Percentiles rank a stretch among this genome's conserved stretches.
These are phyloP conservation scores for Fraxinus platypoda DNA, from an alignment of 305 asterid genomes.

Conservation along the genomic window DNA sequence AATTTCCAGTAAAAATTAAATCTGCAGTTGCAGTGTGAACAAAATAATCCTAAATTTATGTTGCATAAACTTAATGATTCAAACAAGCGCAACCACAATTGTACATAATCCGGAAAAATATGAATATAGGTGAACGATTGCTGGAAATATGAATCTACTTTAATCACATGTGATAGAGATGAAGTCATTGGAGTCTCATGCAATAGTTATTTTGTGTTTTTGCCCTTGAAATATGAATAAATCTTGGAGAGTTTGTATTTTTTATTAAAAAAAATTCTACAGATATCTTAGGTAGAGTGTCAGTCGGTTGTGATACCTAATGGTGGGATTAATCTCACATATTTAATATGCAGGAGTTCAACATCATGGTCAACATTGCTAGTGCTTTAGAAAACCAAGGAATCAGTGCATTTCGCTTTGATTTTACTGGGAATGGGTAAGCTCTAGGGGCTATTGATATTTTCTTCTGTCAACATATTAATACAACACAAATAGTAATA, in stretches of 20 bases:
- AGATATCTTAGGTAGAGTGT: neutral
- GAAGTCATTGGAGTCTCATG: slow-evolving; percentile 3
- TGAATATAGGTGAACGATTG: neutral
- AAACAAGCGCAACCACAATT: neutral
- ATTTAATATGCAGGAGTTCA: slow-evolving; percentile 46
- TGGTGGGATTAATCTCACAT: neutral
- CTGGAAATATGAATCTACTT: neutral
- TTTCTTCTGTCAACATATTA: neutral
- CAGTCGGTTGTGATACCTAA: slow-evolving; percentile 1
- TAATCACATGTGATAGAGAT: neutral
- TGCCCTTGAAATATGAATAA: neutral
- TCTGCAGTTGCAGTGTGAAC: neutral
- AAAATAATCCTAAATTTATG: neutral
- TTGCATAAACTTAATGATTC: neutral
- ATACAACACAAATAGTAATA: neutral
- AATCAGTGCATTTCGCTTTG: slow-evolving; percentile 79
- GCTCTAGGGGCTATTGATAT: slow-evolving; percentile 13
- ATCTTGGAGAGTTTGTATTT: neutral
- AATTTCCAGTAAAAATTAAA: neutral
- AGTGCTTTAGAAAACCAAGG: slow-evolving; percentile 66
- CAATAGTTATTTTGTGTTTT: slow-evolving; percentile 11
- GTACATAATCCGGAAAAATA: neutral
- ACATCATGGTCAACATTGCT: slow-evolving; percentile 50
- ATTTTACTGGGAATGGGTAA: slow-evolving; percentile 91
- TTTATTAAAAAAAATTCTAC: neutral